These are phyloP conservation scores for Xanthoparmelia taractica DNA, from an alignment of 495 filamentous ascomycete species.

Conservation along the genomic window DNA sequence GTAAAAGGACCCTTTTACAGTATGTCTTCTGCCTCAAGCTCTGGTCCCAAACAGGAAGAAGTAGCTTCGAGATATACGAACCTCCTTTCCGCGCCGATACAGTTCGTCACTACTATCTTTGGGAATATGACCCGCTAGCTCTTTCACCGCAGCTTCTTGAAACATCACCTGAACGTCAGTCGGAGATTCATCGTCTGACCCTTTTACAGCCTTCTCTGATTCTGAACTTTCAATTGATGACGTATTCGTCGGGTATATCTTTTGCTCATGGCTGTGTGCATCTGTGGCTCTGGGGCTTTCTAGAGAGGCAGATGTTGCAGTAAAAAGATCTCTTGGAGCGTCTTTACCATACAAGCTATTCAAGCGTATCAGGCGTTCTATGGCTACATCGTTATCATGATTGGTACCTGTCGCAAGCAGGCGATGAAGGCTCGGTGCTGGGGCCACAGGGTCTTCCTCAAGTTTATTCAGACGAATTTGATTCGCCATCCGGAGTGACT, in stretches of 20 bases:
- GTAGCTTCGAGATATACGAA: too few species aligned
- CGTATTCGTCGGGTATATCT: not conserved
- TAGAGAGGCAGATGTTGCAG: not conserved
- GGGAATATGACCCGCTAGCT: not conserved
- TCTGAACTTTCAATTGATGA: not conserved
- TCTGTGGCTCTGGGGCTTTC: not conserved
- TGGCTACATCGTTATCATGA: not conserved
- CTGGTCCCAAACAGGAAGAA: too few species aligned
- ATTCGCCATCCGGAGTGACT: not conserved
- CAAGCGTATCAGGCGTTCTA: not conserved
- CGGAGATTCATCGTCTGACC: not conserved
- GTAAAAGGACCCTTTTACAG: too few species aligned
- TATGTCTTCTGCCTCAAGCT: too few species aligned
- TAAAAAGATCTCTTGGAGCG: not conserved
- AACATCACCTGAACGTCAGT: not conserved
- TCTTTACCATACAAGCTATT: not conserved
- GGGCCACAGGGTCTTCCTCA: not conserved
- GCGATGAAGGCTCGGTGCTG: not conserved
- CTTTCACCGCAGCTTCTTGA: not conserved
- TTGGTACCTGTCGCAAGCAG: not conserved
- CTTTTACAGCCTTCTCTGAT: slow-evolving; percentile 3
- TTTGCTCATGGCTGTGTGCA: not conserved
- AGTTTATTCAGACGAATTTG: not conserved
- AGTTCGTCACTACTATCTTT: not conserved
- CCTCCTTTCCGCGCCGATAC: not conserved